Evolutionary conservation across 805 yeast species (phyloP).

Genomic region (Hermanozyma aechmeae): DNA sequence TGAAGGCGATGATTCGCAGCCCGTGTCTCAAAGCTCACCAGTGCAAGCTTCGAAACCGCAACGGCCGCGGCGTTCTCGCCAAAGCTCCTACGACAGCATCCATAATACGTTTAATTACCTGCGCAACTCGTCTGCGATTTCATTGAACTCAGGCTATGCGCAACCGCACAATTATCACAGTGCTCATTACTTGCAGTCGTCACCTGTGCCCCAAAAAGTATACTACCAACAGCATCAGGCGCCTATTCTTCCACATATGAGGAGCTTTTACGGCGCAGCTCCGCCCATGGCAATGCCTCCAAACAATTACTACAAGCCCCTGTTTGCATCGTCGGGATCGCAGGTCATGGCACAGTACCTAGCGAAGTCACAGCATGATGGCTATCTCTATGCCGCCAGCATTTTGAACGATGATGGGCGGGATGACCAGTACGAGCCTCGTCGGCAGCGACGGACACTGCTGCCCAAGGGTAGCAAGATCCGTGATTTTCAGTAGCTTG

Average conservation of each 20-base stretch:
- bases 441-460: too few relatives aligned
- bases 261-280: constrained; percentile 1
- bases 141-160: constrained; percentile 9
- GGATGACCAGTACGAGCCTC: too few relatives aligned
- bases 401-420: constrained; percentile 13
- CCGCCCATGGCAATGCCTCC: neutral
- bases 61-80: too few relatives aligned
- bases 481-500: too few relatives aligned
- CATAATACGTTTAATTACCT: too few relatives aligned
- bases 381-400: constrained; percentile 35
- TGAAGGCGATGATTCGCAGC: too few relatives aligned
- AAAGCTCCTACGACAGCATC: too few relatives aligned
- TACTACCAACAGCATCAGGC: constrained; percentile 8
- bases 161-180: constrained; percentile 1
- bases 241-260: too few relatives aligned
- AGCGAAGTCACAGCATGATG: constrained; percentile 63
- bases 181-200: constrained; percentile 1
- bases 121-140: constrained; percentile 11
- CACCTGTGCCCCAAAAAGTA: constrained; percentile 1
- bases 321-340: constrained; percentile 39
- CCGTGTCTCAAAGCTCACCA: too few relatives aligned
- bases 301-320: neutral
- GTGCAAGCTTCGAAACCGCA: too few relatives aligned
- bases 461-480: too few relatives aligned
- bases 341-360: constrained; percentile 73